Base-by-base conservation (phyloP, 192 early-diverging fungal genomes). In the Gaertneriomyces sp. region DNA sequence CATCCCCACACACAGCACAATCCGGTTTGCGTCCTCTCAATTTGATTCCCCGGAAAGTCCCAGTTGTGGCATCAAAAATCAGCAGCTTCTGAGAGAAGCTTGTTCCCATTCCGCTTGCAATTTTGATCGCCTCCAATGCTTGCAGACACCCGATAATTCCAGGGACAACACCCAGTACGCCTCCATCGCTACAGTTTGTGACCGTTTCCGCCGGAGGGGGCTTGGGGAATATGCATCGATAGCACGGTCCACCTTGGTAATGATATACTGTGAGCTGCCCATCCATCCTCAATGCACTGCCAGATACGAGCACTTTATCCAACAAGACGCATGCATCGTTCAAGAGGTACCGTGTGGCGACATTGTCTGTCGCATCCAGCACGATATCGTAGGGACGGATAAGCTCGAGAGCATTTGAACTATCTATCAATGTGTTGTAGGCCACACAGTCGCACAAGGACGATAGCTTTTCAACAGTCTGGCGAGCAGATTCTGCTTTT, bases 181-280 rank as follows among this genome's bases (percentile, higher is more conserved):
- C 96, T 2, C 87, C 89, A 70, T 97, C 95, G 16, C 84, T 82
- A 77, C 96, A 98, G 72, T 90, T 94, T 40, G 88, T 85, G 40
- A 96, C 88, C 6, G 91, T 84, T 55, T 91, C 91, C 4, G 90
- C 74, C 17, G 95, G 93, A 14, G 96, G 96, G 16, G 96, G 96
- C 41, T 70, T 86, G 0, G 96, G 95, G 70, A 94, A 95, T 62
- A 98, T 74, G 72, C 96, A 98, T 43, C 96, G 87, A 73, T 95
- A 98, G 76, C 96, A 98, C 11, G 96, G 96, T 12, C 94, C 92
- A 40, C 83, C 84, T 38, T 85, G 73, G 71, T 95, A 82, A 71
- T 98, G 92, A 74, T 96, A 97, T n/a, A 94, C 82, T 0, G 95
- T 93, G 52, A 98, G 80, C 84, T 98, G 95, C 9, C 96, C 96